These are phyloP conservation scores for Linnemannia schmuckeri DNA, from an alignment of 192 early-diverging fungal species.

Conservation along the genomic window DNA sequence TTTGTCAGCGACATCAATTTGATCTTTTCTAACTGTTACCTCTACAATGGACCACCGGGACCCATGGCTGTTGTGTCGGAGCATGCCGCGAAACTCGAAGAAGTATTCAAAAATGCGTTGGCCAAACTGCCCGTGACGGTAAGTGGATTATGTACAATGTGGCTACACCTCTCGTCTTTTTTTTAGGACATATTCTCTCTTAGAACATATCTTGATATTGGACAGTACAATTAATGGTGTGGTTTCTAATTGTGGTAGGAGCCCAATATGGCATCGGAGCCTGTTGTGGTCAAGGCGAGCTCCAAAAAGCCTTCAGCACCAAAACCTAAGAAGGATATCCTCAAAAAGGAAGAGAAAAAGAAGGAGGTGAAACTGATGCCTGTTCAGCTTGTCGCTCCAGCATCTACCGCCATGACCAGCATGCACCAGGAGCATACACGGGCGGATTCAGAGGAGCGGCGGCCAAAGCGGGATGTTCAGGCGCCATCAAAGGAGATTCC, in stretches of 20 bases:
- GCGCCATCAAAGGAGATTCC: slow-evolving; percentile 65
- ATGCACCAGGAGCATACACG: not conserved
- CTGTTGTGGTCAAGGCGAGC: not conserved
- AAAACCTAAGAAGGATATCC: slow-evolving; percentile 37
- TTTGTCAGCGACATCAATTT: slow-evolving; percentile 80
- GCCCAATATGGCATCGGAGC: slow-evolving; percentile 15
- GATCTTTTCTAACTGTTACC: slow-evolving; percentile 85
- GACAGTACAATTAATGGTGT: not conserved
- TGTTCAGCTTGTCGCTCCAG: slow-evolving; percentile 22
- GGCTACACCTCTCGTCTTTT: not conserved
- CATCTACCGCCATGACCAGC: slow-evolving; percentile 6
- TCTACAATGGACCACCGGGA: slow-evolving; percentile 83
- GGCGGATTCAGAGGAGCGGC: slow-evolving; percentile 59
- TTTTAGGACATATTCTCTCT: no score
- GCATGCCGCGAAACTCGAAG: slow-evolving; percentile 72
- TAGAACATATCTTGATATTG: not conserved
- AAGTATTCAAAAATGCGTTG: not conserved
- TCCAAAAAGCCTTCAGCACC: slow-evolving; percentile 18
- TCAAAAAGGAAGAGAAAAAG: slow-evolving; percentile 44
- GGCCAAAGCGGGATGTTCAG: slow-evolving; percentile 77
- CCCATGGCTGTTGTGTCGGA: slow-evolving; percentile 62
- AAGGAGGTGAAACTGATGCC: slow-evolving; percentile 36
- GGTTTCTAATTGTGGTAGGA: not conserved
- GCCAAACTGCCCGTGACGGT: not conserved
- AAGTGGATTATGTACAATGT: not conserved